Conservation (phyloP, 345 rosid genomes). For the Euphorbia lathyris region DNA sequence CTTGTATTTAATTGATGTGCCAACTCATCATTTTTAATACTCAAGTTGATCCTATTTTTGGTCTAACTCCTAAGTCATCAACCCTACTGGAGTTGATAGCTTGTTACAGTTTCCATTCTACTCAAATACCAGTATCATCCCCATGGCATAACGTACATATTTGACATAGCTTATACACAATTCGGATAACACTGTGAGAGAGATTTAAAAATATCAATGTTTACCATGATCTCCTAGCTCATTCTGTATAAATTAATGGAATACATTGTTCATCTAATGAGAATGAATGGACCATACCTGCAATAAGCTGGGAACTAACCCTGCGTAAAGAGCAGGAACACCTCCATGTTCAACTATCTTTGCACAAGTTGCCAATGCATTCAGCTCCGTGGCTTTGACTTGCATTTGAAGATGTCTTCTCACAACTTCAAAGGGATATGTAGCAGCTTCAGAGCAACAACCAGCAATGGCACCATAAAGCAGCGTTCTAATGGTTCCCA, state of each 20-base stretch:
- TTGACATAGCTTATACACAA: not conserved
- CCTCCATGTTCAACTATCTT: constrained; percentile 83
- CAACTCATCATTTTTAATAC: not conserved
- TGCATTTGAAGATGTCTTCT: constrained; percentile 95
- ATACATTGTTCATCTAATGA: not conserved
- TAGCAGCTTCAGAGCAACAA: constrained; percentile 87
- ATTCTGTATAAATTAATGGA: not conserved
- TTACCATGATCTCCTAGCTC: not conserved
- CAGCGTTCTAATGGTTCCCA: constrained; percentile 78
- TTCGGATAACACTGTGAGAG: not conserved
- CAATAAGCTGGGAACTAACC: constrained; percentile 80
- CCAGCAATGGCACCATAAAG: constrained; percentile 85
- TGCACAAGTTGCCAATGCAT: constrained; percentile 58
- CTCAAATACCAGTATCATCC: not conserved
- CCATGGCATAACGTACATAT: not conserved
- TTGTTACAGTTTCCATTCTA: not conserved
- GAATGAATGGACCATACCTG: constrained; percentile 49
- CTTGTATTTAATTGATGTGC: not conserved
- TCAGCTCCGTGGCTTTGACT: constrained; percentile 51
- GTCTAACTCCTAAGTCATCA: too few species aligned
- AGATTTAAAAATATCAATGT: not conserved
- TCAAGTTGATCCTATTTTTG: not conserved
- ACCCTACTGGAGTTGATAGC: not conserved
- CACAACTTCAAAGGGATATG: constrained; percentile 93
- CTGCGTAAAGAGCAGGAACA: constrained; percentile 77